These are phyloP conservation scores for Coniella lustricola DNA, from an alignment of 2,329 filamentous ascomycete species.

Conservation along the genomic window DNA sequence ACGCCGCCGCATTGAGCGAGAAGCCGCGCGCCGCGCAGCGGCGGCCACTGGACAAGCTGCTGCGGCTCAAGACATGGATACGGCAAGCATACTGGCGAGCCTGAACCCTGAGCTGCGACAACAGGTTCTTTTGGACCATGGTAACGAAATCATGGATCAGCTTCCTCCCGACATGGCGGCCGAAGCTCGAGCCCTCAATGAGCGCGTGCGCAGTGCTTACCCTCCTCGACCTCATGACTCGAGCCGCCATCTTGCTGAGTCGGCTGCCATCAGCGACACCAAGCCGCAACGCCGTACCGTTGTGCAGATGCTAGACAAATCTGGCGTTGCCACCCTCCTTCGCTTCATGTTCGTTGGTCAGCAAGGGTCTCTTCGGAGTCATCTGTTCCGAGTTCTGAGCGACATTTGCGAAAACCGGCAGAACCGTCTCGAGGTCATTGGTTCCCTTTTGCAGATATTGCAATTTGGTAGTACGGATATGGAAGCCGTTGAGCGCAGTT, in stretches of 20 bases:
- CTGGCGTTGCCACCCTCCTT: conserved; percentile 88
- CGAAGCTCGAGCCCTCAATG: conserved; percentile 68
- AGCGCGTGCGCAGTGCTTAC: conserved; percentile 28
- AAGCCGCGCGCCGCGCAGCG: conserved; percentile 66
- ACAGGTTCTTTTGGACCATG: conserved; percentile 84
- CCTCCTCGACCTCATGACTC: conserved; percentile 24
- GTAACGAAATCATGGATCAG: conserved; percentile 76
- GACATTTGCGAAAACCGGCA: conserved; percentile 96
- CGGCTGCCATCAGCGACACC: conserved; percentile 30
- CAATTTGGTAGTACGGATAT: conserved; percentile 94
- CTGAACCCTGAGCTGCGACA: conserved; percentile 79
- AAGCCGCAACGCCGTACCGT: conserved; percentile 73
- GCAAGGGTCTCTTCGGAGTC: conserved; percentile 75
- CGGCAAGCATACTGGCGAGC: conserved; percentile 85
- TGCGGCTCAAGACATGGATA: conserved; percentile 67
- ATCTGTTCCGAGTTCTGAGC: conserved; percentile 79
- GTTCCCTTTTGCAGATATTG: conserved; percentile 83
- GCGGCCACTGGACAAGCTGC: conserved; percentile 47
- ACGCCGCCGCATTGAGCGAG: conserved; percentile 78
- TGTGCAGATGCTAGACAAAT: conserved; percentile 94
- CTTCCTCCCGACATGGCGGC: conserved; percentile 80
- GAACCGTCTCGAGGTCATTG: conserved; percentile 88
- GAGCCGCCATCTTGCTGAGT: conserved; percentile 20
- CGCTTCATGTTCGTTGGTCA: conserved; percentile 98
- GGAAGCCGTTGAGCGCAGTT: conserved; percentile 89